Base-by-base conservation (phyloP, 2,329 filamentous ascomycete species). In the Ophiostoma piceae region DNA sequence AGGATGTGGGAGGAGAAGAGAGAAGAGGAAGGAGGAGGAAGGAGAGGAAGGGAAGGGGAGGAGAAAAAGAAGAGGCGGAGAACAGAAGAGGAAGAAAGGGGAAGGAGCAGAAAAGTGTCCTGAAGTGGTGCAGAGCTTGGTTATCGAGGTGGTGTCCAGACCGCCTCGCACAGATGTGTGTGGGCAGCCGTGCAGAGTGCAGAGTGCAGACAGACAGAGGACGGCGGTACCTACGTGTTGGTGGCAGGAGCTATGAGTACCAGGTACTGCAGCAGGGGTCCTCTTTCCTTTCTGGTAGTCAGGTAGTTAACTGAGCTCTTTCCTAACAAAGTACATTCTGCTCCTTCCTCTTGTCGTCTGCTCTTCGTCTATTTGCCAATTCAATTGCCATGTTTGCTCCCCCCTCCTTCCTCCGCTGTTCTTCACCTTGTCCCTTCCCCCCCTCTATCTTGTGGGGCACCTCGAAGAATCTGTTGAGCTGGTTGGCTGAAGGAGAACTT, bases 391-490 rank as follows among this genome's bases (percentile, higher is more conserved):
- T 57, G 32, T 64, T n/a, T 64, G 32, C 65, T 5, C 22, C 65
- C 64, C 64, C 35, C 14, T 43, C 35, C 35, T 65, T 37, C 32
- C 62, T 39, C 16, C 60, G 47, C 29, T 65, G 43, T 65, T 41
- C 64, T 26, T 66, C 35, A 66, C 64, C 64, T 43, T 41, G 3
- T n/a, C n/a, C 64, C 37, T 39, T 37, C 11, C 9, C 16, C 32
- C 60, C 32, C 60, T 64, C 60, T 19, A 65, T 65, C 8, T 19
- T 39, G 19, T 41, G 62, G 35, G 62, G 62, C 51, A 32, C 37
- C 35, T 35, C 16, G 9, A 57, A 9, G 32, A 68, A 70, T 67
- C 26, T 68, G 69, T 68, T 68, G 60, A 68, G 67, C 47, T 39
- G 37, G 47, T 64, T 43, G 70, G 64, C 41, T n/a, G 16, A 1